A percentile compares a stretch with the other conserved stretches of the same genome.
Conservation (phyloP, 2,329 filamentous ascomycete genomes). For the Pseudocercospora fijiensis region DNA sequence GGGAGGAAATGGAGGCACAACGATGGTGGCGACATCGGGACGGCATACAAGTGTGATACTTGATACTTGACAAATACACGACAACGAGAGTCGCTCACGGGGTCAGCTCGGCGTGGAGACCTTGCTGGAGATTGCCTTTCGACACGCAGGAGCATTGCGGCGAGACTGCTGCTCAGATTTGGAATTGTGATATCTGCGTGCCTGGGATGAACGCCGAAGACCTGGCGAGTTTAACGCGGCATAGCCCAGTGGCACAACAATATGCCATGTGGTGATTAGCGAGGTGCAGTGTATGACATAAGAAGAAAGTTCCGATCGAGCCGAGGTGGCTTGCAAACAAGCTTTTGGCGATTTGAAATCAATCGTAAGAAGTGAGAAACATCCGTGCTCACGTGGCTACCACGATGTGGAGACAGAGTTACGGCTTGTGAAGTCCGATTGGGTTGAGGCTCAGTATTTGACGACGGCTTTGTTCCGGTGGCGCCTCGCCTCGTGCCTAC, state of each 20-base stretch:
- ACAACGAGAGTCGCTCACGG: background rate
- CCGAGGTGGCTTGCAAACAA: background rate
- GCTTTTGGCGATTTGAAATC: background rate
- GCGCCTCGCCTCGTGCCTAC: background rate
- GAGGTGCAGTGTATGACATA: too few relatives aligned
- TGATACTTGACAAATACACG: background rate
- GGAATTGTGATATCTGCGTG: conserved; percentile 1
- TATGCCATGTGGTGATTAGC: background rate
- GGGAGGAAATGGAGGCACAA: conserved; percentile 1
- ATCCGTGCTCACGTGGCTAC: background rate
- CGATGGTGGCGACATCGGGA: background rate
- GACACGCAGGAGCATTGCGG: background rate
- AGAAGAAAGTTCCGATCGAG: background rate
- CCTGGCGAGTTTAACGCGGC: background rate
- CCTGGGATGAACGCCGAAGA: background rate
- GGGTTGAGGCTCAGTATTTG: background rate
- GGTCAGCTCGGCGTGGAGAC: background rate
- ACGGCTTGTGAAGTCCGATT: background rate
- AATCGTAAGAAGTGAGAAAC: background rate
- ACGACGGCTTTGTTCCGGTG: too few relatives aligned
- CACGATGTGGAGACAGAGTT: background rate
- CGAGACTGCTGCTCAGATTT: background rate
- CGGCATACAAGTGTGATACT: background rate
- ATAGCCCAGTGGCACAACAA: background rate
- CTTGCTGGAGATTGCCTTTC: conserved; percentile 2